A percentile compares a stretch with the other conserved stretches of the same genome.
Conservation (phyloP, 163 green algal species). For the Scenedesmus sp. region DNA sequence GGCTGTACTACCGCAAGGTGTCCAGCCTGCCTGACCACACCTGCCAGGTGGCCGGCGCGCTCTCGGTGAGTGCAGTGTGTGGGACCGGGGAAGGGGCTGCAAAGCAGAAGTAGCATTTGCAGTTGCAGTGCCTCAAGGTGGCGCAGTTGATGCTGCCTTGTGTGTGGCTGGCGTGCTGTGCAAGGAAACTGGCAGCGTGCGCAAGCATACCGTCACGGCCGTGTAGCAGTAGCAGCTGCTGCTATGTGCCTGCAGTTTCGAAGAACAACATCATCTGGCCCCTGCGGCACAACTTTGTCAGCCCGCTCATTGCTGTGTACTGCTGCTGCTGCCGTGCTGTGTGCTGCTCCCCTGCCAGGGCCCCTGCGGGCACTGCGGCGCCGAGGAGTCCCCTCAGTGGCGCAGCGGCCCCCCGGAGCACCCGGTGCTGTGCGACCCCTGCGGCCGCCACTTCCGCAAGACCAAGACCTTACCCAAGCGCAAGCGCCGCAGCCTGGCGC, state of each 20-base stretch:
- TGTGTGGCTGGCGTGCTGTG: neutral
- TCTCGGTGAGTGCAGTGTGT: neutral
- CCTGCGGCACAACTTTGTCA: neutral
- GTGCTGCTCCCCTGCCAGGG: constrained; percentile 23
- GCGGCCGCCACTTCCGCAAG: constrained; percentile 52
- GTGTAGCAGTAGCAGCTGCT: neutral
- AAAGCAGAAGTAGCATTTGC: neutral
- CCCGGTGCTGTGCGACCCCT: constrained; percentile 51
- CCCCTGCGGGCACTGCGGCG: constrained; percentile 44
- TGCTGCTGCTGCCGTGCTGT: neutral
- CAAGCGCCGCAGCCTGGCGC: constrained; percentile 46
- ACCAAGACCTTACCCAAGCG: constrained; percentile 55
- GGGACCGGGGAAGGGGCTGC: no score
- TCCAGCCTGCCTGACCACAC: constrained; percentile 50
- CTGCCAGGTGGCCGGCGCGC: constrained; percentile 42
- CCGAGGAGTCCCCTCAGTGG: constrained; percentile 42
- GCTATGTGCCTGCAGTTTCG: neutral
- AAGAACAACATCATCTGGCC: neutral
- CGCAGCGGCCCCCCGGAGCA: constrained; percentile 42
- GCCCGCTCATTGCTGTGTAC: neutral
- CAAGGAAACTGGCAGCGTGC: neutral
- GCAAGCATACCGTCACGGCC: neutral
- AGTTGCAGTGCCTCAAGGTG: neutral
- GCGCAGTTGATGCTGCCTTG: neutral
- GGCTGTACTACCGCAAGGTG: constrained; percentile 52